These are phyloP conservation scores for Podaxis carcinomalis DNA, from an alignment of 768 basidiomycete genomes.

Conservation along the genomic window DNA sequence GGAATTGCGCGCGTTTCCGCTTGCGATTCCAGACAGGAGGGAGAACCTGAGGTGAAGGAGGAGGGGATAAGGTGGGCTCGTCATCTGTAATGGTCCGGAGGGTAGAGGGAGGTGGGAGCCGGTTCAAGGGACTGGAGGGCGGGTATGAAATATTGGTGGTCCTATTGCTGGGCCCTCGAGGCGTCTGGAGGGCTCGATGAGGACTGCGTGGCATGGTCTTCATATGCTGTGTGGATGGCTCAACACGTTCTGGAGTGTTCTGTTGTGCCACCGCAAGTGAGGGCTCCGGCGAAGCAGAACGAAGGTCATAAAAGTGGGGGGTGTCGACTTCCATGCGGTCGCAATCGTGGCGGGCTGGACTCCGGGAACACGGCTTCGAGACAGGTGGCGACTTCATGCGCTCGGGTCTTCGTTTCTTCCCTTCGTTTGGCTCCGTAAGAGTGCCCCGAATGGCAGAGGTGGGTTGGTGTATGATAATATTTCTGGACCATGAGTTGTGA, in stretches of 20 bases:
- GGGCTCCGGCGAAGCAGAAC: constrained; percentile 4
- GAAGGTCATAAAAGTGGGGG: neutral
- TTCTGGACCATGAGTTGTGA: neutral
- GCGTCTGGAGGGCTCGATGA: neutral
- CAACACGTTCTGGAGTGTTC: neutral
- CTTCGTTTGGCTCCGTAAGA: neutral
- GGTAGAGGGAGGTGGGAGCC: neutral
- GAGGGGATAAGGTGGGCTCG: neutral
- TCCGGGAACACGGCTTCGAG: neutral
- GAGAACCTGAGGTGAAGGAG: neutral
- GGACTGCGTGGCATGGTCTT: neutral
- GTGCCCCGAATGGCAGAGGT: constrained; percentile 9
- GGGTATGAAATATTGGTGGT: neutral
- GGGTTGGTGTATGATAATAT: neutral
- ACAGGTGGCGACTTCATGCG: neutral
- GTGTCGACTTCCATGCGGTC: constrained; percentile 3
- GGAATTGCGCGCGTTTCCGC: neutral
- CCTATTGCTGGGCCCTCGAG: neutral
- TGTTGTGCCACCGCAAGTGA: neutral
- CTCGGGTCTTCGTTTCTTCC: neutral
- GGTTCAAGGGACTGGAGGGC: neutral
- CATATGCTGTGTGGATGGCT: neutral
- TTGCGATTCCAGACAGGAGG: constrained; percentile 1
- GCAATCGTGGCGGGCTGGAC: neutral
- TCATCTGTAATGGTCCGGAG: neutral